Evolutionary conservation across 805 yeast genomes (phyloP).

Genomic region (Suhomyces xylopsoci): DNA sequence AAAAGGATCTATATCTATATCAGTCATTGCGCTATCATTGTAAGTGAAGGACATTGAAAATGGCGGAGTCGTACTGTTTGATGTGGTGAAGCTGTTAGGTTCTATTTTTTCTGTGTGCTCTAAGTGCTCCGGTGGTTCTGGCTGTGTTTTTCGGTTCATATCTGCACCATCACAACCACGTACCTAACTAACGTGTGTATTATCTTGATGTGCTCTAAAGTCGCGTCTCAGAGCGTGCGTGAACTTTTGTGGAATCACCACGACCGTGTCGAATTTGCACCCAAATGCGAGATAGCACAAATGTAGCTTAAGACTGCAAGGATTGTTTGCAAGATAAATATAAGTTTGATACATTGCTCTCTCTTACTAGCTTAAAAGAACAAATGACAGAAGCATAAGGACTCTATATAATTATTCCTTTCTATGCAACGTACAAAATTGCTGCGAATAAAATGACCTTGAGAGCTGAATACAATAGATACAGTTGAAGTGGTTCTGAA

Average conservation of each 20-base stretch:
- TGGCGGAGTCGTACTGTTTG: not conserved
- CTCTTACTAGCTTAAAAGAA: not conserved
- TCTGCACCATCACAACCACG: not conserved
- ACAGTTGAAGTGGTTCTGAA: too few relatives aligned
- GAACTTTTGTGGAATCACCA: not conserved
- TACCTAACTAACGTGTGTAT: not conserved
- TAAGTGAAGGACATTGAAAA: conserved; percentile 1
- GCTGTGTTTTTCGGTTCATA: not conserved
- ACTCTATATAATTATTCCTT: too few relatives aligned
- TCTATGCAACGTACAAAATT: not conserved
- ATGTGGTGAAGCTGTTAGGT: not conserved
- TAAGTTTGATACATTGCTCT: not conserved
- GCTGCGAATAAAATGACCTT: not conserved
- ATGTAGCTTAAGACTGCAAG: too few relatives aligned
- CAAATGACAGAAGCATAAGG: not conserved
- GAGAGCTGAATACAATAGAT: not conserved
- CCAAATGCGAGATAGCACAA: not conserved
- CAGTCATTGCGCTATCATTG: conserved; percentile 9
- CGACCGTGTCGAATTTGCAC: not conserved
- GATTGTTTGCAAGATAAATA: too few relatives aligned
- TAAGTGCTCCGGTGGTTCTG: not conserved
- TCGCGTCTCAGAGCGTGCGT: not conserved
- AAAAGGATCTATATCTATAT: conserved; percentile 7
- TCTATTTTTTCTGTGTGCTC: not conserved
- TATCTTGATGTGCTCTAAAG: not conserved